Evolutionary conservation across 2,329 filamentous ascomycete genomes (phyloP).

Genomic region (Trichoderma pleuroti): DNA sequence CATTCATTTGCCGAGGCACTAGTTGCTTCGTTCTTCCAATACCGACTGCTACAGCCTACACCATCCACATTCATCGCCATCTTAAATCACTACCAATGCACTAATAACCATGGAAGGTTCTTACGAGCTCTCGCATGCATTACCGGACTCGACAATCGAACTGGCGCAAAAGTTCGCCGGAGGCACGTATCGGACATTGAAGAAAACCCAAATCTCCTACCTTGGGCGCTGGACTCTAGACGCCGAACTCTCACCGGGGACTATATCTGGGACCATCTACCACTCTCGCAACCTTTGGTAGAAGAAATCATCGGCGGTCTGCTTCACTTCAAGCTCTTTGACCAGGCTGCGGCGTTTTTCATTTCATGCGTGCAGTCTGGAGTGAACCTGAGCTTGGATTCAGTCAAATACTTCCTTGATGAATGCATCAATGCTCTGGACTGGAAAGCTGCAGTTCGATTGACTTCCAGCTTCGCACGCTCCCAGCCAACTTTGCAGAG

Average conservation of each 20-base stretch:
- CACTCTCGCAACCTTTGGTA: constrained; percentile 38
- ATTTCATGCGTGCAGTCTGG: constrained; percentile 37
- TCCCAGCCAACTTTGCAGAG: constrained; percentile 27
- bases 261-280: constrained; percentile 40
- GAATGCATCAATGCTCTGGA: constrained; percentile 42
- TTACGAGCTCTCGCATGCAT: constrained; percentile 45
- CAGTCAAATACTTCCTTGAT: constrained; percentile 40
- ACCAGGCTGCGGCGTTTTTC: constrained; percentile 44
- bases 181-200: constrained; percentile 33
- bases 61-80: constrained; percentile 48
- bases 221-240: constrained; percentile 31
- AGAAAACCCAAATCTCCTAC: constrained; percentile 23
- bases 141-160: constrained; percentile 39
- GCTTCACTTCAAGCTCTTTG: constrained; percentile 44
- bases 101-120: constrained; percentile 41
- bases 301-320: constrained; percentile 48
- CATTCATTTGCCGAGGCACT: constrained; percentile 51
- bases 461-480: constrained; percentile 31
- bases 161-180: constrained; percentile 39
- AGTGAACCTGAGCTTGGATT: constrained; percentile 31
- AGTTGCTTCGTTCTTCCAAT: constrained; percentile 47
- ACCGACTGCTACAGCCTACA: constrained; percentile 45
- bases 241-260: constrained; percentile 30
- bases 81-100: constrained; percentile 47
- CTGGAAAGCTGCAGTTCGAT: constrained; percentile 33